phyloP scores from a whole-genome alignment of 1,284 basidiomycete genomes.

The Stereum hirsutum region DNA sequence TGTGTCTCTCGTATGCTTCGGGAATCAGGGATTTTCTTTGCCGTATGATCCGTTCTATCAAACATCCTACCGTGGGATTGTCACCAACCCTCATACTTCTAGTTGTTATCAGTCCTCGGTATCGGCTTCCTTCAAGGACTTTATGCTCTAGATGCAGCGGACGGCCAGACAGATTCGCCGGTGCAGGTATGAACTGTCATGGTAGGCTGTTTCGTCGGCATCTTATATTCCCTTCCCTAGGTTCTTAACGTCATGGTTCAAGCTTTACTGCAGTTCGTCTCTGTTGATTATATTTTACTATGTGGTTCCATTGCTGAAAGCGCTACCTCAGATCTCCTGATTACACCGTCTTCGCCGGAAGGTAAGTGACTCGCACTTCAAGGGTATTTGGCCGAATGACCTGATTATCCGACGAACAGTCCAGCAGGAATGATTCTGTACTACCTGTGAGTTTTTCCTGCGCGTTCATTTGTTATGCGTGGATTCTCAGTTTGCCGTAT shows the following conservation, averaged over 20 bases:
- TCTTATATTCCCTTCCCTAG: slow-evolving; percentile 18
- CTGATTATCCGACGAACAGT: slow-evolving; percentile 25
- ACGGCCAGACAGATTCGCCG: slow-evolving; percentile 60
- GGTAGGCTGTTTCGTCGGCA: not conserved
- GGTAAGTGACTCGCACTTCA: slow-evolving; percentile 24
- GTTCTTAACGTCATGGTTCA: slow-evolving; percentile 75
- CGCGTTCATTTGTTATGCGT: not conserved
- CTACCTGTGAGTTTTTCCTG: slow-evolving; percentile 53
- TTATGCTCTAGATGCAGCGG: slow-evolving; percentile 86
- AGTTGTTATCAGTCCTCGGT: slow-evolving; percentile 75
- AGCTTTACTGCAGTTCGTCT: slow-evolving; percentile 65
- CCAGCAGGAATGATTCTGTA: slow-evolving; percentile 68
- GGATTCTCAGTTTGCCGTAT: not conserved
- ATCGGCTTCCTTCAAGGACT: slow-evolving; percentile 83
- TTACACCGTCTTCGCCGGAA: slow-evolving; percentile 57
- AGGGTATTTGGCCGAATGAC: slow-evolving; percentile 2
- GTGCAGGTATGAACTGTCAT: slow-evolving; percentile 26
- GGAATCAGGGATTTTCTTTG: slow-evolving; percentile 91
- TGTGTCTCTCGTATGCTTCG: slow-evolving; percentile 84
- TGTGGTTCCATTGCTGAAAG: slow-evolving; percentile 1
- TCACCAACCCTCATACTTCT: no score
- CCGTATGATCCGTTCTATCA: slow-evolving; percentile 33
- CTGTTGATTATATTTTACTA: slow-evolving; percentile 1
- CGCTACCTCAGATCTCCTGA: slow-evolving; percentile 60
- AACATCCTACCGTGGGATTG: no score